Evolutionary conservation across 2,329 filamentous ascomycete species (phyloP).

Genomic region (Fusarium torreyae): DNA sequence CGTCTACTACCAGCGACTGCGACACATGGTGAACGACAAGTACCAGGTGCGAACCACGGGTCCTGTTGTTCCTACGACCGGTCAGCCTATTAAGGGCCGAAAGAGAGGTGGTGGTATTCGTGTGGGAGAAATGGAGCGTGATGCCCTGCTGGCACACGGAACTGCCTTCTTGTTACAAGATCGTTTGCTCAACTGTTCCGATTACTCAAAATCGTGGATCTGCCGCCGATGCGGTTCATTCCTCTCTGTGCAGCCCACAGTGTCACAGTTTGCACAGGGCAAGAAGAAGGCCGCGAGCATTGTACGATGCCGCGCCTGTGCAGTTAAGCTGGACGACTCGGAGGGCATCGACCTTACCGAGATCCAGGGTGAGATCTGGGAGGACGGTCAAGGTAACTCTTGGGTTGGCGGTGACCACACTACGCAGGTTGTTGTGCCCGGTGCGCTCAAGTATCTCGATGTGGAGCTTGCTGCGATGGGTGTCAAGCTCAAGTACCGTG

Average conservation of each 20-base stretch:
- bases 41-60: constrained; percentile 98
- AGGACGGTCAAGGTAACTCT: constrained; percentile 87
- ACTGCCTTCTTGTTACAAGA: constrained; percentile 96
- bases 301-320: constrained; percentile 86
- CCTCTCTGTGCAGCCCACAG: constrained; percentile 86
- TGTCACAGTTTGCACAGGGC: constrained; percentile 72
- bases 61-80: constrained; percentile 89
- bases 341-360: constrained; percentile 70
- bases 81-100: constrained; percentile 96
- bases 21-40: constrained; percentile 99
- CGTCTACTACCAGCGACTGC: constrained; percentile 97
- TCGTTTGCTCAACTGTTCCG: constrained; percentile 95
- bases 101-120: constrained; percentile 98
- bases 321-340: constrained; percentile 71
- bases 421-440: constrained; percentile 91
- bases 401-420: constrained; percentile 93
- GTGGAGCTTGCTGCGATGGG: constrained; percentile 98
- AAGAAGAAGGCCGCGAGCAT: constrained; percentile 77
- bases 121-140: constrained; percentile 99
- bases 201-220: constrained; percentile 91
- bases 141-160: constrained; percentile 94
- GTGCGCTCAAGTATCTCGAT: constrained; percentile 92
- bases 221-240: constrained; percentile 93
- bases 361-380: constrained; percentile 85
- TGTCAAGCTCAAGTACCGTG: constrained; percentile 88